Base-by-base conservation (phyloP, 139 green algal genomes). In the Auxenochlorella protothecoides region DNA sequence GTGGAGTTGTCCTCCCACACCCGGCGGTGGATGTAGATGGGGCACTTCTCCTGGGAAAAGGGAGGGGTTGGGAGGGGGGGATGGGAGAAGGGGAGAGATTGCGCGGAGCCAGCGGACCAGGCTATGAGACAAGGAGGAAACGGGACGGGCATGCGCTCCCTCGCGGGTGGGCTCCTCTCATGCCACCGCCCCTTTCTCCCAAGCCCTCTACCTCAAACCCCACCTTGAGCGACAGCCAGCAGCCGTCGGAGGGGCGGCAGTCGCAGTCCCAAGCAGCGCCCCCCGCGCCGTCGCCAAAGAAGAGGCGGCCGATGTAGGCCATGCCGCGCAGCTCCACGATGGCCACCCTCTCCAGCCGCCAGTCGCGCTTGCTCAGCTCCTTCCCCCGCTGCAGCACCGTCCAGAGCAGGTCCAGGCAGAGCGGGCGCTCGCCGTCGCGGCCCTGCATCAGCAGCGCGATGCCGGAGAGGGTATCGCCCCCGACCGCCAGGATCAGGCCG, bases 181-280 rank as follows among this genome's bases (percentile, higher is more conserved):
- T 44, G 27, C 27, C 27, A 44, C 27, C 27, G 27, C 27, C 27
- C 27, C 27, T 44, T 44, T 44, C 27, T 44, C 27, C 27, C 1
- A 44, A 44, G 27, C 27, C 27, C 27, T 44, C 27, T 2, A 44
- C 27, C 27, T 44, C 27, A 44, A 44, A 53, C 5, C 74, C 5
- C 27, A 88, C 85, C 80, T 85, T 84, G 65, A 90, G 71, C 8
- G 82, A 79, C 60, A 93, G 77, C 78, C 81, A 91, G 44, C 78
- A 77, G 9, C 73, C 85, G 70, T 93, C 89, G 12, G 80, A 88
- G 0, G 89, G 89, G 5, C 89, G 77, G 80, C 86, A 89, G 72
- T 93, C 89, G 66, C 78, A 89, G 78, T 92, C 87, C 84, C 84
- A 93, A 6, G 77, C 66, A 10, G 87, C 81, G 51, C 80, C 52